phyloP scores from a whole-genome alignment of 805 yeast genomes.

The Ogataea pini region DNA sequence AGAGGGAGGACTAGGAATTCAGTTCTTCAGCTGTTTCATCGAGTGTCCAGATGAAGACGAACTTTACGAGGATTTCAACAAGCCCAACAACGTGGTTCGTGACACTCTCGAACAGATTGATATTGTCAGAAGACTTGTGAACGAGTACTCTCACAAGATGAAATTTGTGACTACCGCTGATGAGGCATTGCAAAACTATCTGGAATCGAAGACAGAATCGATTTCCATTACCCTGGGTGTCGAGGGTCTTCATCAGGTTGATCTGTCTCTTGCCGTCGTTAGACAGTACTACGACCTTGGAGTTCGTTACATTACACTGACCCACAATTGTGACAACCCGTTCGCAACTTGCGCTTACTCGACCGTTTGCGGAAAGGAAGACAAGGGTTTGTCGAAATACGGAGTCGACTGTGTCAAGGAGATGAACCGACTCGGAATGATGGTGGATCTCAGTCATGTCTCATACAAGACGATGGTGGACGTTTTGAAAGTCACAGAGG shows the following conservation, averaged over 20 bases:
- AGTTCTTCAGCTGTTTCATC: slow-evolving; percentile 48
- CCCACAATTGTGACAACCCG: slow-evolving; percentile 56
- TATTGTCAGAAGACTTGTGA: slow-evolving; percentile 44
- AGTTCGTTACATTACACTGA: slow-evolving; percentile 50
- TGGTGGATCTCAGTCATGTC: slow-evolving; percentile 53
- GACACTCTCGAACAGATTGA: slow-evolving; percentile 55
- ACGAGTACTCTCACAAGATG: slow-evolving; percentile 40
- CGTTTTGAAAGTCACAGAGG: slow-evolving; percentile 38
- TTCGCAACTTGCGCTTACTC: slow-evolving; percentile 55
- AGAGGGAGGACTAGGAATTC: slow-evolving; percentile 46
- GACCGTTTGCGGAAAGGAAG: slow-evolving; percentile 44
- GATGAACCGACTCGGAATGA: slow-evolving; percentile 55
- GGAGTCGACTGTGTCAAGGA: slow-evolving; percentile 45
- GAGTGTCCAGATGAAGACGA: slow-evolving; percentile 44
- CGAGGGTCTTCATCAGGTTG: slow-evolving; percentile 54
- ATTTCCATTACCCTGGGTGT: slow-evolving; percentile 50
- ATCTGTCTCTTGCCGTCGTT: slow-evolving; percentile 46
- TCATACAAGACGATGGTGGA: slow-evolving; percentile 50
- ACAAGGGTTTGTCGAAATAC: slow-evolving; percentile 43
- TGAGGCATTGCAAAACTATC: slow-evolving; percentile 40
- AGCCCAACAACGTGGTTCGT: slow-evolving; percentile 43
- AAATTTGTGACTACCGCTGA: slow-evolving; percentile 40
- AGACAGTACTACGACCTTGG: slow-evolving; percentile 49
- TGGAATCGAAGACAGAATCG: slow-evolving; percentile 27
- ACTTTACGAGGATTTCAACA: slow-evolving; percentile 46